Percentiles rank a stretch among this genome's conserved stretches.
Conservation (phyloP, 1,284 basidiomycete species). For the Lentinula novae-zelandiae region DNA sequence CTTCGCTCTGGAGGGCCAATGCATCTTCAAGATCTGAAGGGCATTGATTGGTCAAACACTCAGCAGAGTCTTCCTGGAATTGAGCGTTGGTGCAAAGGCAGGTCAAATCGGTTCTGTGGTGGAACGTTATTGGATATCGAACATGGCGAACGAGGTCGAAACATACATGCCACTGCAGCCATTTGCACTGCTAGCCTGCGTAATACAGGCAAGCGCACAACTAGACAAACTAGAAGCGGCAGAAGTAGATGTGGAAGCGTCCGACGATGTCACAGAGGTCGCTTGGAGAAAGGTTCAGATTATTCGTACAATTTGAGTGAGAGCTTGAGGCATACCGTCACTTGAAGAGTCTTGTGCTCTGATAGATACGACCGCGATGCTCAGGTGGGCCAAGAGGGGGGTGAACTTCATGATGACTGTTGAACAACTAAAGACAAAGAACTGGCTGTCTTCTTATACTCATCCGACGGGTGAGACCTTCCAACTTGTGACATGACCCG, state of each 20-base stretch:
- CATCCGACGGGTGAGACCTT: not conserved
- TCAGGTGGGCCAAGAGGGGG: not conserved
- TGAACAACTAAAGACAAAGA: no score
- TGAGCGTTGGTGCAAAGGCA: slow-evolving; percentile 8
- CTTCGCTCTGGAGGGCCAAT: not conserved
- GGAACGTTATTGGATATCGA: not conserved
- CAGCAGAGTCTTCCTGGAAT: not conserved
- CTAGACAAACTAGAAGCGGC: not conserved
- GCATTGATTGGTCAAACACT: slow-evolving; percentile 3
- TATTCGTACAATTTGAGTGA: not conserved
- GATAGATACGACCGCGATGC: not conserved
- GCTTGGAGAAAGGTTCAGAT: not conserved
- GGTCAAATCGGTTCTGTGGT: not conserved
- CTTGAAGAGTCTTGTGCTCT: not conserved
- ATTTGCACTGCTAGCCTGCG: not conserved
- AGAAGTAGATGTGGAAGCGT: not conserved
- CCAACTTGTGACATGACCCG: not conserved
- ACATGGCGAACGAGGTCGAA: not conserved
- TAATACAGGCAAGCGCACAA: slow-evolving; percentile 1
- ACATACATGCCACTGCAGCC: slow-evolving; percentile 2
- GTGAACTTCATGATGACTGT: not conserved
- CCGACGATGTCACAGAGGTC: not conserved
- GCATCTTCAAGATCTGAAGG: not conserved
- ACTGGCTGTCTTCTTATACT: not conserved
- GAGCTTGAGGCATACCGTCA: not conserved